Evolutionary conservation across 2,329 filamentous ascomycete species (phyloP).

Genomic region (Colletotrichum sp.): DNA sequence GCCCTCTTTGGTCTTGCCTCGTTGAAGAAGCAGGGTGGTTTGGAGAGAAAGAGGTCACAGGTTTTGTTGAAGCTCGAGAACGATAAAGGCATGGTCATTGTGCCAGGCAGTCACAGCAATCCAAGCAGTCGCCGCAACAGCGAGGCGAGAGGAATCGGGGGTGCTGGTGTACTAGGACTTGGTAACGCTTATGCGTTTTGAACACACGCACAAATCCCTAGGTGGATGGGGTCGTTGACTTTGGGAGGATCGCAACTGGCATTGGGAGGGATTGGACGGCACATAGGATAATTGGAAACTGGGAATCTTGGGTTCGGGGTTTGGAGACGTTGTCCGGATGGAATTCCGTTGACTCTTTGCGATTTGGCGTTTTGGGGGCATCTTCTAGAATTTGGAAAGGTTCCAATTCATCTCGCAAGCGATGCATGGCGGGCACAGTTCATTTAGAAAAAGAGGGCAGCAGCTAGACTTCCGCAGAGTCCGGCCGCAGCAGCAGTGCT

Average conservation of each 20-base stretch:
- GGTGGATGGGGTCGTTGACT: too few species aligned
- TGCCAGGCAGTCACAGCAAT: background rate
- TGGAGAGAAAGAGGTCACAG: conserved; percentile 4
- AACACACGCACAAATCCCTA: background rate
- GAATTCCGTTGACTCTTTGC: background rate
- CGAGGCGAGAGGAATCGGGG: conserved; percentile 5
- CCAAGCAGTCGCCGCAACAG: background rate
- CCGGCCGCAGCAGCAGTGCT: background rate
- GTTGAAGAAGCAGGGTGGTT: background rate
- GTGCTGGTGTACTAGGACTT: background rate
- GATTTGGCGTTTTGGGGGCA: background rate
- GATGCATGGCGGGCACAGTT: background rate
- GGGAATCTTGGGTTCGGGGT: background rate
- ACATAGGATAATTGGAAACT: background rate
- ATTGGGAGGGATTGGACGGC: background rate
- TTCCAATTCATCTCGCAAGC: background rate
- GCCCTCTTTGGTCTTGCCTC: conserved; percentile 13
- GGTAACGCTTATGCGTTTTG: conserved; percentile 7
- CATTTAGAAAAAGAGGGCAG: background rate
- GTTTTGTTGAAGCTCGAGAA: conserved; percentile 8
- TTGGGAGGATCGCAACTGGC: background rate
- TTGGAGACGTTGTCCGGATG: background rate
- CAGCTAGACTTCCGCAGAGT: background rate
- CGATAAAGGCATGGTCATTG: conserved; percentile 3
- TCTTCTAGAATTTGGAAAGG: background rate